Evolutionary conservation across 768 basidiomycete genomes (phyloP).

Genomic region (Naganishia vishniacii): DNA sequence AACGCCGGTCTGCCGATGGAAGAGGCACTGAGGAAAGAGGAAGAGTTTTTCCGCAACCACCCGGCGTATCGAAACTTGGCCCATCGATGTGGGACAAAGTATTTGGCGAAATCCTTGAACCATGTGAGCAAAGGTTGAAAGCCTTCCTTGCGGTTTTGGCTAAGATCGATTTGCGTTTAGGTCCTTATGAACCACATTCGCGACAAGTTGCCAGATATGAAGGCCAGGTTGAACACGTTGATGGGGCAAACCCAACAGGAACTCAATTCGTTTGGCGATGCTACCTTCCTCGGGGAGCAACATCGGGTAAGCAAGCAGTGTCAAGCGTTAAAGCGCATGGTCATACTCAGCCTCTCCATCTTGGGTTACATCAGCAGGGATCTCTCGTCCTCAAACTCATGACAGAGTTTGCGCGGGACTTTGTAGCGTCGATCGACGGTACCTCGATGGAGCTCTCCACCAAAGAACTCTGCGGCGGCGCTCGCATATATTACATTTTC

Average conservation of each 20-base stretch:
- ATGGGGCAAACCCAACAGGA: constrained; percentile 99
- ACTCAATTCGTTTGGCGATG: constrained; percentile 89
- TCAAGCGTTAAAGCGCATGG: neutral
- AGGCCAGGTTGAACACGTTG: constrained; percentile 89
- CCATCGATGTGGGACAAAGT: constrained; percentile 95
- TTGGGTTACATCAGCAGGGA: constrained; percentile 51
- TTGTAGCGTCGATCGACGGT: constrained; percentile 93
- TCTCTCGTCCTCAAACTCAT: constrained; percentile 86
- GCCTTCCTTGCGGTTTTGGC: neutral
- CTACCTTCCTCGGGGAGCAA: constrained; percentile 82
- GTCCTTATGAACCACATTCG: constrained; percentile 95
- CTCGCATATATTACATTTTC: constrained; percentile 98
- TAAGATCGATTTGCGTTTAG: constrained; percentile 45
- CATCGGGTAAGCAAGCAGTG: constrained; percentile 53
- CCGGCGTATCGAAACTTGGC: constrained; percentile 90
- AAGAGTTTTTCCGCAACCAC: constrained; percentile 85
- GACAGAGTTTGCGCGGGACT: constrained; percentile 98
- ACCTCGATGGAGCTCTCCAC: constrained; percentile 94
- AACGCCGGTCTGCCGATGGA: constrained; percentile 75
- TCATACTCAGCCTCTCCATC: neutral
- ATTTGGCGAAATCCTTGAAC: constrained; percentile 85
- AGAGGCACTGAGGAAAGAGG: constrained; percentile 76
- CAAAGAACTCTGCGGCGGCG: constrained; percentile 95
- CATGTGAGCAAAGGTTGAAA: constrained; percentile 57
- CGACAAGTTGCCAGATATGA: constrained; percentile 99